Base-by-base conservation (phyloP, 2,329 filamentous ascomycete genomes). In the Beauveria varroae region DNA sequence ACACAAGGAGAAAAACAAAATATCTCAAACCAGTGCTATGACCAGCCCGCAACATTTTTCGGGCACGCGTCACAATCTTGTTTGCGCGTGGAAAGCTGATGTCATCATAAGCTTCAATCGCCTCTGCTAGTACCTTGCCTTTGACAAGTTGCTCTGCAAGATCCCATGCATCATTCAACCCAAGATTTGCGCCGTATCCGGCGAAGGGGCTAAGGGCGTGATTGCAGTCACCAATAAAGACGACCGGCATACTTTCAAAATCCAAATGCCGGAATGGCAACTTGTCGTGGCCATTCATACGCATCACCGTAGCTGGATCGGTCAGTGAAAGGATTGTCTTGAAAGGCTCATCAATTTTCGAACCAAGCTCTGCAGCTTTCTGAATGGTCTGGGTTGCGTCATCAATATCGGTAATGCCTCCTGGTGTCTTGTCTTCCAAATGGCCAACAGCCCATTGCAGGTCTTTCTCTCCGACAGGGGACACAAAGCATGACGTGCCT, bases 161-260 rank as follows among this genome's bases (percentile, higher is more conserved):
- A 53, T 80, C 76, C 72, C 74, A 79, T 0, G 71, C 78, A 64
- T 81, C 79, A 58, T 71, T 74, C 28, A 81, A 62, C 3, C 78
- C 79, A 62, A 81, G 65, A 63, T 80, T 81, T 0, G 78, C 79
- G 0, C 80, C 79, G 60, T 74, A 77, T 0, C 79, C 78, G 5
- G 79, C 76, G 68, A 80, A 82, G 0, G 79, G 76, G 57, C 73
- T 79, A 6, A 81, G 71, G 1, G 79, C 78, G 65, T 82, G 79
- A 63, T 82, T 81, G 60, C 73, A 72, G 64, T 82, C 79, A 12
- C 80, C 80, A 24, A 82, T 76, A 56, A 78, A 81, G 10, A 81
- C 66, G 8, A 78, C 70, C 0, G 68, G 66, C 10, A 66, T 20
- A 4, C 67, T 52, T 1, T 60, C 24, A 3, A 69, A 51, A 7